Percentiles rank a stretch among this genome's conserved stretches.
Evolutionary conservation across 495 filamentous ascomycete genomes (phyloP).

Genomic region (Podospora appendiculata): DNA sequence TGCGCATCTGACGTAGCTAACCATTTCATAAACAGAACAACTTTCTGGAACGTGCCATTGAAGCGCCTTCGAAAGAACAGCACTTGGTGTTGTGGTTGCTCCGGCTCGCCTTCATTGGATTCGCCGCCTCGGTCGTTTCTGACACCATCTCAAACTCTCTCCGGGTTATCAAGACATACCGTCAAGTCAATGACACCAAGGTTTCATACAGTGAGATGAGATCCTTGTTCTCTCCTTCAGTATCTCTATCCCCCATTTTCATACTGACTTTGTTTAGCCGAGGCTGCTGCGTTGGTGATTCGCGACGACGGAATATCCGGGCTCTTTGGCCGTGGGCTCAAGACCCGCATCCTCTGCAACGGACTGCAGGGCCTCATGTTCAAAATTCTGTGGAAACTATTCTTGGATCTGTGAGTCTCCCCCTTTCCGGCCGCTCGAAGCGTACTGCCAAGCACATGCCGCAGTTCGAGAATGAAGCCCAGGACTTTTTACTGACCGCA

Average conservation of each 20-base stretch:
- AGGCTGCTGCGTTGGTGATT: constrained; percentile 21
- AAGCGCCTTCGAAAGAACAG: constrained; percentile 16
- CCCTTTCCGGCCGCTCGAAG: not conserved
- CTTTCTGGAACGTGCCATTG: constrained; percentile 13
- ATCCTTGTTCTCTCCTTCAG: not conserved
- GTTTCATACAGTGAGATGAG: constrained; percentile 22
- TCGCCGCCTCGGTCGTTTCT: constrained; percentile 21
- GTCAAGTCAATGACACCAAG: constrained; percentile 25
- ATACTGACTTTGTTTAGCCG: constrained; percentile 8
- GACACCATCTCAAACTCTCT: constrained; percentile 27
- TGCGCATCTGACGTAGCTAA: not conserved
- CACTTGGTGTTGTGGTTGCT: constrained; percentile 19
- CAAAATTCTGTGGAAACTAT: constrained; percentile 26
- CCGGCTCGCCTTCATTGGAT: constrained; percentile 25
- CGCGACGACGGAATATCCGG: constrained; percentile 19
- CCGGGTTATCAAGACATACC: constrained; percentile 25
- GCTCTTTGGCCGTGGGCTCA: constrained; percentile 23
- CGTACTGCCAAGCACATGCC: no score
- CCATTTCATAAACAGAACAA: constrained; percentile 14
- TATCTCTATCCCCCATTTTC: not conserved
- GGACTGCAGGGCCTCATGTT: constrained; percentile 27
- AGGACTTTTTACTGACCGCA: no score
- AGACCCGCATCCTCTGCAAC: constrained; percentile 27
- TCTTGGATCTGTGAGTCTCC: constrained; percentile 25
- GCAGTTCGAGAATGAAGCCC: no score